Conservation (phyloP, 495 filamentous ascomycete genomes). For the Aspergillus bridgeri region DNA sequence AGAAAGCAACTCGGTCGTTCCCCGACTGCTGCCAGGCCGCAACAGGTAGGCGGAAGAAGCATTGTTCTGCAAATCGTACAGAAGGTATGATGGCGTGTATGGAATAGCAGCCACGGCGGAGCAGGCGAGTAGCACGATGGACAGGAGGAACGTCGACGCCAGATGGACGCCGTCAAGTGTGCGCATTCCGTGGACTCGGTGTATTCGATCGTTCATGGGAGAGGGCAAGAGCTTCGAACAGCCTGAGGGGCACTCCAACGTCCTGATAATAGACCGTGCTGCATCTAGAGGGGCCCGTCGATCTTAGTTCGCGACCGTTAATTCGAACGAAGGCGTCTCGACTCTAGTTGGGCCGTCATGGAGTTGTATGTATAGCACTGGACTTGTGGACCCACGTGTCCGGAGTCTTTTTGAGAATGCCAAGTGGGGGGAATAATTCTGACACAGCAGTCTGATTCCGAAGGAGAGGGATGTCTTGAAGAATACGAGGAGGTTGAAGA, state of each 20-base stretch:
- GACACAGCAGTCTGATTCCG: neutral
- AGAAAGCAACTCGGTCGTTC: slow-evolving; percentile 50
- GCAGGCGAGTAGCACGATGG: slow-evolving; percentile 18
- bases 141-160: slow-evolving; percentile 16
- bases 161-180: slow-evolving; percentile 17
- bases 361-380: neutral
- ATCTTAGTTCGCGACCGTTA: slow-evolving; percentile 9
- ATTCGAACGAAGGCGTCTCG: slow-evolving; percentile 13
- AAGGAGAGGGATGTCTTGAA: neutral
- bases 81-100: slow-evolving; percentile 70
- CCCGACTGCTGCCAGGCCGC: slow-evolving; percentile 40
- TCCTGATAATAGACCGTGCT: slow-evolving; percentile 11
- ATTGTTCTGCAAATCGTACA: slow-evolving; percentile 51
- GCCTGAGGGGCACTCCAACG: slow-evolving; percentile 6
- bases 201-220: slow-evolving; percentile 20
- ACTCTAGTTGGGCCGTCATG: slow-evolving; percentile 10
- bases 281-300: slow-evolving; percentile 17
- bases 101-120: slow-evolving; percentile 48
- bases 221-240: slow-evolving; percentile 9
- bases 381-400: neutral
- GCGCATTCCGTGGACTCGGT: slow-evolving; percentile 14
- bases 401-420: neutral
- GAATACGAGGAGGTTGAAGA: neutral
- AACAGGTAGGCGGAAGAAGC: slow-evolving; percentile 59
- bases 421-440: neutral